These are phyloP conservation scores for Chlorella sp. DNA, from an alignment of 139 green algal species.

Conservation along the genomic window DNA sequence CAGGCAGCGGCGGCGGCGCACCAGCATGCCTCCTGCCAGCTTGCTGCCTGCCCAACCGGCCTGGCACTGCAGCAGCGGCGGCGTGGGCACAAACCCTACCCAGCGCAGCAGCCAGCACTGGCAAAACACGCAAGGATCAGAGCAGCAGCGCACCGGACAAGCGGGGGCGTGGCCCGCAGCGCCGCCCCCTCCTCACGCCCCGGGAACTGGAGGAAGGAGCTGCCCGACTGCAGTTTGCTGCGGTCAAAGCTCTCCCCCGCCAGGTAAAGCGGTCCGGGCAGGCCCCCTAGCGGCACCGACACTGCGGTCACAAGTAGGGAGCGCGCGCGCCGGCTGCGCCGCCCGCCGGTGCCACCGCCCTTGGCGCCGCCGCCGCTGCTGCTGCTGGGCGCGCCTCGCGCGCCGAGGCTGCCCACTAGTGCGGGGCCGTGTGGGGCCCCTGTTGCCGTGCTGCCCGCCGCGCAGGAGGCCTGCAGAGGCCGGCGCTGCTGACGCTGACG, in stretches of 20 bases:
- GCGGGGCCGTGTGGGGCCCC: not conserved
- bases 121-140: not conserved
- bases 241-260: not conserved
- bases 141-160: constrained; percentile 11
- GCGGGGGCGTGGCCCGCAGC: constrained; percentile 16
- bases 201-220: constrained; percentile 35
- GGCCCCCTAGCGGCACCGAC: not conserved
- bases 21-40: not conserved
- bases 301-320: not conserved
- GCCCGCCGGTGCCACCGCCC: not conserved
- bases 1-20: not conserved
- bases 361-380: not conserved
- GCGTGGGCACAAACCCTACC: not conserved
- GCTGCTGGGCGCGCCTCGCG: not conserved
- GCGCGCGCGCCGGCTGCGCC: not conserved
- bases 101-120: not conserved
- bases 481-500: too few relatives aligned
- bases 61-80: not conserved
- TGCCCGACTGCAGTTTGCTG: constrained; percentile 22
- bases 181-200: constrained; percentile 15
- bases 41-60: not conserved
- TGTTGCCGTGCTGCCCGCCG: not conserved
- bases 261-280: constrained; percentile 35
- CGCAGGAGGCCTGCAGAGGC: too few relatives aligned
- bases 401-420: not conserved